phyloP scores from a whole-genome alignment of 345 rosid genomes.

The Carallia brachiata region DNA sequence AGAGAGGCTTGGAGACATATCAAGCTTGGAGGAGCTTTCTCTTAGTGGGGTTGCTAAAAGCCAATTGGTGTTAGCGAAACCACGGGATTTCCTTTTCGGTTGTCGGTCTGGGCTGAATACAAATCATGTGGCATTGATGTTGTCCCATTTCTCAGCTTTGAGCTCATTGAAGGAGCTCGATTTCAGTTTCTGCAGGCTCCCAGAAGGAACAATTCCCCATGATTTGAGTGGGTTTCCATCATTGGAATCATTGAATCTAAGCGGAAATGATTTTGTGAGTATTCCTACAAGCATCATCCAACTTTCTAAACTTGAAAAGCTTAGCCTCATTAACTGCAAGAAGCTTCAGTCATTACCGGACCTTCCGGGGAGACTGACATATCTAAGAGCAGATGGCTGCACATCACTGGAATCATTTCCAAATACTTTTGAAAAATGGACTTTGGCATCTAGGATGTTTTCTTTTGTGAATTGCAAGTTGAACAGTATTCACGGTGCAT shows the following conservation, averaged over 20 bases:
- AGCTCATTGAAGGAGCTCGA: conserved; percentile 7
- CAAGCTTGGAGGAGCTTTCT: not conserved
- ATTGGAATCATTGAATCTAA: conserved; percentile 8
- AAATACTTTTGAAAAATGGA: not conserved
- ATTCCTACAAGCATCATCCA: conserved; percentile 2
- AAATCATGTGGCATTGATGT: conserved; percentile 1
- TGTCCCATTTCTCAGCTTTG: conserved; percentile 10
- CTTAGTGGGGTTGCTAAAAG: conserved; percentile 7
- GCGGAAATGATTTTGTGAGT: conserved; percentile 6
- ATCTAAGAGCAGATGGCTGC: not conserved
- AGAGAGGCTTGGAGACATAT: not conserved
- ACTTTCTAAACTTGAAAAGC: conserved; percentile 1
- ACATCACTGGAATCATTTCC: conserved; percentile 1
- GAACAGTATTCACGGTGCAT: not conserved
- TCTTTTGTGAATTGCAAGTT: not conserved
- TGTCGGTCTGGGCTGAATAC: not conserved
- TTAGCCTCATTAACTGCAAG: conserved; percentile 6
- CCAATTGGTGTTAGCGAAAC: not conserved
- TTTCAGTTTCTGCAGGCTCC: conserved; percentile 13
- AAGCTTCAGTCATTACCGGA: conserved; percentile 16
- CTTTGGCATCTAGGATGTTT: not conserved
- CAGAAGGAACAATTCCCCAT: not conserved
- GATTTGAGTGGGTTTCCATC: conserved; percentile 2
- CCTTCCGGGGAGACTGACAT: conserved; percentile 11
- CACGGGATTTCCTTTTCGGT: conserved; percentile 6